A percentile compares a stretch with the other conserved stretches of the same genome.
Evolutionary conservation across 2,329 filamentous ascomycete species (phyloP).

Genomic region (Lachnellula subtilissima): DNA sequence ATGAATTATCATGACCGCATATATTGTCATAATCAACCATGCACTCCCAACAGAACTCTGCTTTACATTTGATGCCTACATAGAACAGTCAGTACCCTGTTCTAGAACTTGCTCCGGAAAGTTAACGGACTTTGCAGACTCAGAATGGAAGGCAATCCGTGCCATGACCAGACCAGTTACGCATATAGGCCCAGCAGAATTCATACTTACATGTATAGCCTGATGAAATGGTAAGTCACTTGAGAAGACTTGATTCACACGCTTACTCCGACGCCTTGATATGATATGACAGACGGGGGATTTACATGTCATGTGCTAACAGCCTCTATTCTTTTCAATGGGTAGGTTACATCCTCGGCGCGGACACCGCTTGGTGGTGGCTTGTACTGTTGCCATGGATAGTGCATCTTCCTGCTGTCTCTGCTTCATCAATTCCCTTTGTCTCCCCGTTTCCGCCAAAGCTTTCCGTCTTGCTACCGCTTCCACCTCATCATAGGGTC

Average conservation of each 20-base stretch:
- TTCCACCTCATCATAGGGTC: not conserved
- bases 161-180: slow-evolving; percentile 3
- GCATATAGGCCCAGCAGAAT: slow-evolving; percentile 14
- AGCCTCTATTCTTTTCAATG: slow-evolving; percentile 15
- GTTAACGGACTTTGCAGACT: not conserved
- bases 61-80: slow-evolving; percentile 11
- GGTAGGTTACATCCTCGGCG: slow-evolving; percentile 8
- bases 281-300: not conserved
- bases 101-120: not conserved
- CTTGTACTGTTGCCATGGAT: not conserved
- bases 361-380: slow-evolving; percentile 2
- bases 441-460: slow-evolving; percentile 5
- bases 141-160: not conserved
- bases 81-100: not conserved
- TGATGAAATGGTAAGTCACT: slow-evolving; percentile 12
- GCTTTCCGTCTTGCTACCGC: not conserved
- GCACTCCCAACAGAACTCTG: slow-evolving; percentile 16
- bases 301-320: slow-evolving; percentile 19
- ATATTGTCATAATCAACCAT: slow-evolving; percentile 11
- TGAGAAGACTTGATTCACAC: slow-evolving; percentile 5
- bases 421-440: slow-evolving; percentile 1
- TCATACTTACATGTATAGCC: slow-evolving; percentile 11
- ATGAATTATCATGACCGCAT: slow-evolving; percentile 8
- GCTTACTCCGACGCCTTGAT: not conserved
- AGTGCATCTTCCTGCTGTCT: not conserved